Percentiles rank a stretch among this genome's conserved stretches.
These are phyloP conservation scores for Annulohypoxylon maeteangense DNA, from an alignment of 495 filamentous ascomycete species.

Conservation along the genomic window DNA sequence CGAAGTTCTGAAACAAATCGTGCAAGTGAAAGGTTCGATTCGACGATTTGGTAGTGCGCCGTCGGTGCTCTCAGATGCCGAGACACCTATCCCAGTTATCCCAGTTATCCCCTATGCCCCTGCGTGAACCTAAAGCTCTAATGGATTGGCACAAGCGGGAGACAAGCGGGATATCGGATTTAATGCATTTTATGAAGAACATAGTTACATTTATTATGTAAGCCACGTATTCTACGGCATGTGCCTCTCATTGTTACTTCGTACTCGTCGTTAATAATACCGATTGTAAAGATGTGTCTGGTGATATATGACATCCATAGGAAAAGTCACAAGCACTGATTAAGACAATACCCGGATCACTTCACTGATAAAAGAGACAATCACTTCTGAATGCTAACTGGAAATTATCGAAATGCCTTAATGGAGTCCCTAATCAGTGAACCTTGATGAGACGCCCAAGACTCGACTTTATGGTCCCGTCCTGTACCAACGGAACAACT, in stretches of 20 bases:
- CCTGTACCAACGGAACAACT: slow-evolving; percentile 11
- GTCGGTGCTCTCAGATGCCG: slow-evolving; percentile 30
- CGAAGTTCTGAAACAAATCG: slow-evolving; percentile 30
- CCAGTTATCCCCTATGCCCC: not conserved
- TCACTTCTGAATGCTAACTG: slow-evolving; percentile 30
- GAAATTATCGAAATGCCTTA: slow-evolving; percentile 32
- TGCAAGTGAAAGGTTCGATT: slow-evolving; percentile 8
- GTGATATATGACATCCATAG: not conserved
- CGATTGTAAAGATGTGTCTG: not conserved
- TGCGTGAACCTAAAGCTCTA: not conserved
- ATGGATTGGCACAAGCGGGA: not conserved
- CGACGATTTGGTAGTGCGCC: slow-evolving; percentile 6
- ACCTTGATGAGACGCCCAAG: slow-evolving; percentile 30
- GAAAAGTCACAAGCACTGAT: slow-evolving; percentile 7
- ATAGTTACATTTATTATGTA: not conserved
- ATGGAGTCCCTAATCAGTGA: slow-evolving; percentile 20
- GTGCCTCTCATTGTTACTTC: not conserved
- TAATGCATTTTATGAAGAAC: not conserved
- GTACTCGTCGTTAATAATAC: not conserved
- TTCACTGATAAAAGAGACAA: slow-evolving; percentile 9
- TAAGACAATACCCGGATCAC: not conserved
- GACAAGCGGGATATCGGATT: not conserved
- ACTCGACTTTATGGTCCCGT: slow-evolving; percentile 18
- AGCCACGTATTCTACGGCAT: not conserved
- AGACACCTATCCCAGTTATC: not conserved